Conservation (phyloP, 768 basidiomycete species). For the Sarcomyxa edulis region DNA sequence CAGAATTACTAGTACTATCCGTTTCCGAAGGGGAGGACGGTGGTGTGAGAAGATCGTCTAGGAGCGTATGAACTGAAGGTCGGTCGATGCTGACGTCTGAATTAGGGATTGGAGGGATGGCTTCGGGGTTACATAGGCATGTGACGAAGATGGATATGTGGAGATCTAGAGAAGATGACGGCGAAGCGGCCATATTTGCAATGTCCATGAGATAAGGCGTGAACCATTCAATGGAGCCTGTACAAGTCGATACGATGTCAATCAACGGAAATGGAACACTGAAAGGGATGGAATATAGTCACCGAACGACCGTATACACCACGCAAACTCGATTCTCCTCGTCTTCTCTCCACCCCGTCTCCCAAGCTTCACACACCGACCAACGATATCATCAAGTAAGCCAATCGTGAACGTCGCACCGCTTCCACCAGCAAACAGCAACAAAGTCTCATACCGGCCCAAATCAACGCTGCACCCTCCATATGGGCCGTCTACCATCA, state of each 20-base stretch:
- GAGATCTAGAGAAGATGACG: slow-evolving; percentile 46
- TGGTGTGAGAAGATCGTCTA: slow-evolving; percentile 33
- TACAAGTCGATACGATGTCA: background rate
- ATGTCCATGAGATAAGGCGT: slow-evolving; percentile 31
- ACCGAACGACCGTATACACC: slow-evolving; percentile 78
- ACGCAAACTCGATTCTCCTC: slow-evolving; percentile 67
- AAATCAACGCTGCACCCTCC: slow-evolving; percentile 75
- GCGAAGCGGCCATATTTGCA: slow-evolving; percentile 21
- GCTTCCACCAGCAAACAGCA: slow-evolving; percentile 80
- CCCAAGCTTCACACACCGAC: slow-evolving; percentile 46
- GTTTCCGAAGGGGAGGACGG: background rate
- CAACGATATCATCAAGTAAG: slow-evolving; percentile 77
- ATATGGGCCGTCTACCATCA: slow-evolving; percentile 86
- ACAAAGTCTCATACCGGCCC: slow-evolving; percentile 60
- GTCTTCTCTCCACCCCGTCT: slow-evolving; percentile 49
- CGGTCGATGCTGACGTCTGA: slow-evolving; percentile 46
- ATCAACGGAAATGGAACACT: background rate
- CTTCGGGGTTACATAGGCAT: slow-evolving; percentile 67
- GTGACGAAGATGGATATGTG: slow-evolving; percentile 75
- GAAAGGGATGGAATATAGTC: slow-evolving; percentile 20
- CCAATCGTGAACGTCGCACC: slow-evolving; percentile 82
- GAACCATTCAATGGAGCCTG: slow-evolving; percentile 39
- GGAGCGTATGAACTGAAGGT: slow-evolving; percentile 42
- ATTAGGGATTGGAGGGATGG: slow-evolving; percentile 61
- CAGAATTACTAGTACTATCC: background rate